These are phyloP conservation scores for Halophytophthora batemanensis DNA, from an alignment of 352 stramenopile species.

Conservation along the genomic window DNA sequence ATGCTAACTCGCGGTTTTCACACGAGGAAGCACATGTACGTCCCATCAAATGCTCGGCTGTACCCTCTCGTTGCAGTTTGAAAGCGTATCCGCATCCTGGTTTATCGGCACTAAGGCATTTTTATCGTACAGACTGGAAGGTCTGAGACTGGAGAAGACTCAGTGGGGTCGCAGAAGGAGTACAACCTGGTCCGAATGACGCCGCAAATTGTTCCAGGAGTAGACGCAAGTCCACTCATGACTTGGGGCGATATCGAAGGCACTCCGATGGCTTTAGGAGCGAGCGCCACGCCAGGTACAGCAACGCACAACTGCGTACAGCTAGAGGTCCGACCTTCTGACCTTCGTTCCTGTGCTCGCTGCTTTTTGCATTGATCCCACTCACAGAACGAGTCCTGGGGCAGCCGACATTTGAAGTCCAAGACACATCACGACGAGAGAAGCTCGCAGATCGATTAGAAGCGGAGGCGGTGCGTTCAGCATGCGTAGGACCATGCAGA, in stretches of 20 bases:
- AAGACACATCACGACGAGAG: constrained; percentile 58
- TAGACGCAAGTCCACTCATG: constrained; percentile 77
- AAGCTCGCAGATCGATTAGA: constrained; percentile 64
- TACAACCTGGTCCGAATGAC: constrained; percentile 76
- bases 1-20: constrained; percentile 73
- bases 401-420: constrained; percentile 62
- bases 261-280: constrained; percentile 61
- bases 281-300: constrained; percentile 37
- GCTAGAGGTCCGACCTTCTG: not conserved
- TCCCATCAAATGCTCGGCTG: not conserved
- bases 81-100: not conserved
- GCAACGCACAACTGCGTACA: not conserved
- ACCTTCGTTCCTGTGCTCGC: not conserved
- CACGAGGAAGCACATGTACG: constrained; percentile 21
- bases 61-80: not conserved
- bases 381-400: constrained; percentile 31
- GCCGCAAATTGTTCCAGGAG: constrained; percentile 61
- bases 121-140: constrained; percentile 4
- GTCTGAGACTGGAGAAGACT: not conserved
- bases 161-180: constrained; percentile 17
- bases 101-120: not conserved
- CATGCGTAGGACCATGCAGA: not conserved
- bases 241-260: constrained; percentile 85
- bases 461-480: constrained; percentile 42
- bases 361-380: not conserved